Percentiles rank a stretch among this genome's conserved stretches.
Conservation (phyloP, 768 basidiomycete species). For the Gymnopilus junonius region DNA sequence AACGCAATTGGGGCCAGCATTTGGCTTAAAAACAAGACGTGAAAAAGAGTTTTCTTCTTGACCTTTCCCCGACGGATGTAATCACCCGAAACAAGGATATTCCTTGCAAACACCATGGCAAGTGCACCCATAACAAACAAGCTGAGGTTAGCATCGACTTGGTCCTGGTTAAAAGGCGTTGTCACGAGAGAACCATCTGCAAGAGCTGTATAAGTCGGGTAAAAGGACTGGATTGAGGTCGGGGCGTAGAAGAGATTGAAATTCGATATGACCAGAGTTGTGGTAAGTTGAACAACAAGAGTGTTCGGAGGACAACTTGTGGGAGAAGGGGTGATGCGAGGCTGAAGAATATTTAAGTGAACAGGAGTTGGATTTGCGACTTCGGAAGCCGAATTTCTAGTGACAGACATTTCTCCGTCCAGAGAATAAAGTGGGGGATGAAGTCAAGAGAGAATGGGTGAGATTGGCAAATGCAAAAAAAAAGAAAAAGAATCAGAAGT, state of each 20-base stretch:
- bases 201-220: conserved; percentile 49
- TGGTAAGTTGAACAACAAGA: conserved; percentile 54
- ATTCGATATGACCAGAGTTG: conserved; percentile 51
- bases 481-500: conserved; percentile 6
- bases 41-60: conserved; percentile 63
- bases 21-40: conserved; percentile 59
- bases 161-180: conserved; percentile 47
- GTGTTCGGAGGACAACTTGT: conserved; percentile 42
- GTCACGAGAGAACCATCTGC: conserved; percentile 65
- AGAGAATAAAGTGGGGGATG: conserved; percentile 1
- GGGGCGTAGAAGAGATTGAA: conserved; percentile 47
- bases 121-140: conserved; percentile 55
- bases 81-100: conserved; percentile 50
- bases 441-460: not conserved
- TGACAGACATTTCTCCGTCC: conserved; percentile 2
- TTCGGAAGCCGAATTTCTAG: not conserved
- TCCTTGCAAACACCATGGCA: conserved; percentile 55
- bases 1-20: conserved; percentile 50
- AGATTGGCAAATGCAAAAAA: not conserved
- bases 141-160: conserved; percentile 41
- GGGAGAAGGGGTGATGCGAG: conserved; percentile 38
- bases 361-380: not conserved
- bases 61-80: conserved; percentile 60
- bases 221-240: conserved; percentile 47
- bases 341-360: conserved; percentile 27